Conservation (phyloP, 2,329 filamentous ascomycete genomes). For the Aureobasidium sp. region DNA sequence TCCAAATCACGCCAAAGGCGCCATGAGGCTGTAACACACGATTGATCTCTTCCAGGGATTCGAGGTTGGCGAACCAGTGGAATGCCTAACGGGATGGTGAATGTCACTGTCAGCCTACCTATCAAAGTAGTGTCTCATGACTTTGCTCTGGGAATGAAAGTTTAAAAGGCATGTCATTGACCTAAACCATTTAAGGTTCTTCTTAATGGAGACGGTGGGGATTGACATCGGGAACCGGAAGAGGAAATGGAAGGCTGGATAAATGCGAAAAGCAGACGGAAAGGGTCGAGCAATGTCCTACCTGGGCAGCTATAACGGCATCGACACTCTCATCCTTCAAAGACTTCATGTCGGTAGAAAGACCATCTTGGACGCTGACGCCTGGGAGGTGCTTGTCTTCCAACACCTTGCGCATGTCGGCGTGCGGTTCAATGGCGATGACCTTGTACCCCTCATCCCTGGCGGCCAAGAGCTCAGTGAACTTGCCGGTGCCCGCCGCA, state of each 20-base stretch:
- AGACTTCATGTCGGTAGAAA: constrained; percentile 47
- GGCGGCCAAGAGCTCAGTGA: constrained; percentile 53
- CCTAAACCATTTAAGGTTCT: not conserved
- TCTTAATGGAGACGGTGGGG: not conserved
- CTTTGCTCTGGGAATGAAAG: not conserved
- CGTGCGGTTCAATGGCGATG: constrained; percentile 55
- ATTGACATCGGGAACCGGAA: constrained; percentile 5
- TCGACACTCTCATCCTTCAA: constrained; percentile 52
- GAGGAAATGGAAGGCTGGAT: not conserved
- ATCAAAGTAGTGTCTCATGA: not conserved
- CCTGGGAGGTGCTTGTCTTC: constrained; percentile 47
- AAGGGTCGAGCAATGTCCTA: constrained; percentile 28
- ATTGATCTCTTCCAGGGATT: constrained; percentile 56
- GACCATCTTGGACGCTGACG: constrained; percentile 49
- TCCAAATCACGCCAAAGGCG: constrained; percentile 62
- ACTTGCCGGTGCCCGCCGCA: constrained; percentile 61
- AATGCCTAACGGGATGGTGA: constrained; percentile 24
- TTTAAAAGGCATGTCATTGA: not conserved
- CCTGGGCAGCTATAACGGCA: constrained; percentile 59
- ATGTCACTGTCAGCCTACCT: constrained; percentile 13
- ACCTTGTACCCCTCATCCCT: constrained; percentile 53
- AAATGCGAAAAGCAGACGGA: not conserved
- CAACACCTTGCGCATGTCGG: constrained; percentile 56
- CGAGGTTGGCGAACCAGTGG: constrained; percentile 57
- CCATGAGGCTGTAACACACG: constrained; percentile 54